These are phyloP conservation scores for Malus hybrid DNA, from an alignment of 331 rosid species.

Conservation along the genomic window DNA sequence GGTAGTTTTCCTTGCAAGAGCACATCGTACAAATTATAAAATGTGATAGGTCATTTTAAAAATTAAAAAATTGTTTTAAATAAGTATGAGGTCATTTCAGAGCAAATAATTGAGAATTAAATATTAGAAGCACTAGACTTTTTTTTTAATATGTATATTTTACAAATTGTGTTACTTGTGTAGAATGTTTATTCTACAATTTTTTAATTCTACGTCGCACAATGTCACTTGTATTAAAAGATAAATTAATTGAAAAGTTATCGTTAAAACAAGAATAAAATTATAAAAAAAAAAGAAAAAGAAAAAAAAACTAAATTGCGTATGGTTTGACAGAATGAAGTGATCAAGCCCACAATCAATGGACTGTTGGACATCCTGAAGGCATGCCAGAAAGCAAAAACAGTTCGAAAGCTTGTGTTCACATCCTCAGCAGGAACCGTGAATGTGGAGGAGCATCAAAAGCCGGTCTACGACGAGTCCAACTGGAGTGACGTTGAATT, in stretches of 20 bases:
- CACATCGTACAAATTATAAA: neutral
- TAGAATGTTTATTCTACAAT: too few species aligned
- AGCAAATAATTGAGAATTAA: neutral
- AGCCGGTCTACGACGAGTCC: constrained; percentile 33
- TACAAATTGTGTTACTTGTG: too few species aligned
- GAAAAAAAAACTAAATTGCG: neutral
- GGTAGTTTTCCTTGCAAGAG: neutral
- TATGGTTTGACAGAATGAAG: constrained; percentile 50
- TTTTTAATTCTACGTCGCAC: too few species aligned
- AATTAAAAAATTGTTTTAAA: too few species aligned
- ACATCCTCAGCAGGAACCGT: constrained; percentile 75
- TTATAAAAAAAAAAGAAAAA: too few species aligned
- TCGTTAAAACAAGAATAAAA: neutral
- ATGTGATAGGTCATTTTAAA: too few species aligned
- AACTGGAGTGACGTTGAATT: constrained; percentile 65
- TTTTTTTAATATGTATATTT: too few species aligned
- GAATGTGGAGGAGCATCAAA: constrained; percentile 27
- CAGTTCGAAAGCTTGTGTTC: constrained; percentile 50
- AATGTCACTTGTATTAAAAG: neutral
- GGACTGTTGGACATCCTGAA: constrained; percentile 63
- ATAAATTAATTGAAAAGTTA: neutral
- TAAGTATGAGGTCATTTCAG: neutral
- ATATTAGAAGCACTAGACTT: too few species aligned
- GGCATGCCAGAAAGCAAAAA: constrained; percentile 52
- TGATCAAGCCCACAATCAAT: constrained; percentile 57